phyloP scores from a whole-genome alignment of 345 rosid genomes.

The Rhodamnia rubescens region DNA sequence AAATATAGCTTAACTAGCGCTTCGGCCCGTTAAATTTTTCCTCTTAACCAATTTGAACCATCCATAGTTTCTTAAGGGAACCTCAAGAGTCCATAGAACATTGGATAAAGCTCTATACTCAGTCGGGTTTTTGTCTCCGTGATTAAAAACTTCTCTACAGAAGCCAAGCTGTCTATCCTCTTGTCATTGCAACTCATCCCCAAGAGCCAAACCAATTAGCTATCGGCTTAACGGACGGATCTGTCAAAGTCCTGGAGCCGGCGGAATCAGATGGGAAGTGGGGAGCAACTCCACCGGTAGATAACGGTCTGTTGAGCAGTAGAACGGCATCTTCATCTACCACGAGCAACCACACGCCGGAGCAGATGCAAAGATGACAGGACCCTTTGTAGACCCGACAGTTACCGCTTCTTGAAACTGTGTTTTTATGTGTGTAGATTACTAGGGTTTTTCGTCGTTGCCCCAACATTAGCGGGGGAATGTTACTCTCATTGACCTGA shows the following conservation, averaged over 20 bases:
- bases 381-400: neutral
- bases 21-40: neutral
- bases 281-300: constrained; percentile 51
- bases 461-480: neutral
- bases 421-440: constrained; percentile 1
- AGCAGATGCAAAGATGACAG: constrained; percentile 55
- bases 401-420: neutral
- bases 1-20: neutral
- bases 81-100: neutral
- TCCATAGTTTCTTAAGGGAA: neutral
- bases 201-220: constrained; percentile 67
- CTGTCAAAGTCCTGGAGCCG: constrained; percentile 71
- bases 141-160: constrained; percentile 13
- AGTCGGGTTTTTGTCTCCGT: neutral
- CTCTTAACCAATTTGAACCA: neutral
- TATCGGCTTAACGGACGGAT: constrained; percentile 54
- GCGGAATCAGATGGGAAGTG: constrained; percentile 58
- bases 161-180: constrained; percentile 51
- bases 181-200: constrained; percentile 75
- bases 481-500: neutral
- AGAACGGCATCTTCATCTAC: constrained; percentile 67
- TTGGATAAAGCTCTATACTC: neutral
- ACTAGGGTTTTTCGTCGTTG: constrained; percentile 3
- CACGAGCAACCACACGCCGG: constrained; percentile 67
- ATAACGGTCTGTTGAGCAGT: constrained; percentile 54